Base-by-base conservation (phyloP, 805 yeast genomes). In the Nakazawaea anatomiae region DNA sequence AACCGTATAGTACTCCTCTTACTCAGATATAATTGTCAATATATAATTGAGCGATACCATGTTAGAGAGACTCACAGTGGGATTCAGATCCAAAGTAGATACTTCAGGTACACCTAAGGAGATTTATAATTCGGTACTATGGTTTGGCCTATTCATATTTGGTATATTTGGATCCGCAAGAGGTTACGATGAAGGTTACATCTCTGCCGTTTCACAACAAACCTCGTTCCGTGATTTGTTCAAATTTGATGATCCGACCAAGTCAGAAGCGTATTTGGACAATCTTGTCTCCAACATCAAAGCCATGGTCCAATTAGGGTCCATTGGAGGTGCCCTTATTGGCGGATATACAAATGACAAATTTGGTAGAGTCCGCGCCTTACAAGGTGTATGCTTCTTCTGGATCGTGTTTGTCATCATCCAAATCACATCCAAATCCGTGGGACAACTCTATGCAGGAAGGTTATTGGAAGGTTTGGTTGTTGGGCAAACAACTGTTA, bases 151-250 rank as follows among this genome's bases (percentile, higher is more conserved):
- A 11, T 63, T 73, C 32, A 69, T 76, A 2, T 80, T 79, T 63
- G 85, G 85, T 44, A 60, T 79, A 14, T 61, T 79, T 42, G 85
- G 85, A 6, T 69, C 76, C 35, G 80, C 81, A 5, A 64, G 85
- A 62, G 85, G 85, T 11, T 72, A 69, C 44, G 85, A 80, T 59
- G 85, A 80, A 60, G 85, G 85, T 36, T 64, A 64, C 53, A 69
- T 75, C 36, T 64, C 79, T 8, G 81, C 80, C 10, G 63, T 72
- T 6, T 64, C 74, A 25, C 68, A 75, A 9, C 80, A 74, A 56
- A 52, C 55, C 4, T 66, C 77, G 0, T 80, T 80, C 59, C 62
- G 58, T 31, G 48, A 58, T 6, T 61, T 63, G 46, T 77, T 78
- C 57, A 80, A 80, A 0, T 66, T 80, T 28, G 58, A 63, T 12